Percentiles rank a stretch among this genome's conserved stretches.
phyloP scores from a whole-genome alignment of 176 grass and related monocot species.

The Chrysopogon serrulatus region DNA sequence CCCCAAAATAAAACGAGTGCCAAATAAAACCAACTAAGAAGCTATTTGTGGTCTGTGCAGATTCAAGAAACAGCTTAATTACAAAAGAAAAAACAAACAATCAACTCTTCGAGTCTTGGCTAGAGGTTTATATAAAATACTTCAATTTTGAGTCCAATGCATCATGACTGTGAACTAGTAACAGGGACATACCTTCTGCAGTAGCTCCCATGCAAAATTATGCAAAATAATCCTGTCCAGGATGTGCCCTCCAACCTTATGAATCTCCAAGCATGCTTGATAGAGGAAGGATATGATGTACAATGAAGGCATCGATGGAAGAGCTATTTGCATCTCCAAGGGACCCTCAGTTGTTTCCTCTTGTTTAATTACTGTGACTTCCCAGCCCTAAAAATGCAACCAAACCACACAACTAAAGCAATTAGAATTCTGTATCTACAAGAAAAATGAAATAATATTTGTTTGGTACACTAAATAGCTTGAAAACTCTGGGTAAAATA shows the following conservation, averaged over 20 bases:
- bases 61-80: conserved; percentile 19
- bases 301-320: conserved; percentile 97
- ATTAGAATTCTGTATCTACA: neutral
- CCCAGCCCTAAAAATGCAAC: conserved; percentile 77
- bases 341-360: conserved; percentile 67
- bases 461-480: conserved; percentile 6
- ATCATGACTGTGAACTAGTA: conserved; percentile 7
- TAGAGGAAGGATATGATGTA: conserved; percentile 94
- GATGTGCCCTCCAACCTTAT: conserved; percentile 96
- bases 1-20: neutral
- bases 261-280: conserved; percentile 92
- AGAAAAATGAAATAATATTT: neutral
- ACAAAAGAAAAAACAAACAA: conserved; percentile 6
- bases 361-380: conserved; percentile 96
- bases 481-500: neutral
- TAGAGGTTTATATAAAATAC: conserved; percentile 17
- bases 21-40: neutral
- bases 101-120: neutral
- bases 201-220: conserved; percentile 81
- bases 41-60: neutral
- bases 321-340: conserved; percentile 85
- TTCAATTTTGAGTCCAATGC: conserved; percentile 11
- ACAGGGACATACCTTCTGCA: conserved; percentile 68
- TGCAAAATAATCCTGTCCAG: conserved; percentile 80
- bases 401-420: conserved; percentile 22